Conservation (phyloP, 192 early-diverging fungal species). For the Podila epicladia region DNA sequence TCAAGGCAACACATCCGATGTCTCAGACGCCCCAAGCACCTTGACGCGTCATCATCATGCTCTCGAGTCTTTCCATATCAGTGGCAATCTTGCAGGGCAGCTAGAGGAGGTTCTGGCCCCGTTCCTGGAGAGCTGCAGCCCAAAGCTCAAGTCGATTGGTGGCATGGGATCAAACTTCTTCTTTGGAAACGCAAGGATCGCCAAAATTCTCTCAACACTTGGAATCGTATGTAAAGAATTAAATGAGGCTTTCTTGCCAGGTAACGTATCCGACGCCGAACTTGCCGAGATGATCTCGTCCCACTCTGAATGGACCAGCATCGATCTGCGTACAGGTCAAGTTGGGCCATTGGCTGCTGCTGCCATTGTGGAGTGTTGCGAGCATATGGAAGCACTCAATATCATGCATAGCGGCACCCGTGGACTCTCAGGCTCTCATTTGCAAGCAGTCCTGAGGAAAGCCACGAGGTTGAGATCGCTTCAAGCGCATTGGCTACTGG, state of each 20-base stretch:
- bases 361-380: background rate
- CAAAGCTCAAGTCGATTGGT: background rate
- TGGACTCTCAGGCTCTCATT: background rate
- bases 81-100: background rate
- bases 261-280: too few relatives aligned
- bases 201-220: background rate
- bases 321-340: background rate
- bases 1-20: background rate
- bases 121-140: conserved; percentile 2
- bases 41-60: background rate
- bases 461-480: background rate
- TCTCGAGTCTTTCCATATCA: background rate
- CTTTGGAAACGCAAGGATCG: background rate
- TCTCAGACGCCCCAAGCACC: too few relatives aligned
- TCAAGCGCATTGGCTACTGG: conserved; percentile 7
- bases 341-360: background rate
- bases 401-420: background rate
- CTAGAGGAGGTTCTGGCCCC: background rate
- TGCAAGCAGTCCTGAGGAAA: background rate
- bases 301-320: background rate
- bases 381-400: background rate
- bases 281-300: background rate
- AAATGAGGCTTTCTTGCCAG: background rate
- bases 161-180: background rate
- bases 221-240: background rate